These are phyloP conservation scores for Irpex sp. DNA, from an alignment of 1,284 basidiomycete genomes.

Conservation along the genomic window DNA sequence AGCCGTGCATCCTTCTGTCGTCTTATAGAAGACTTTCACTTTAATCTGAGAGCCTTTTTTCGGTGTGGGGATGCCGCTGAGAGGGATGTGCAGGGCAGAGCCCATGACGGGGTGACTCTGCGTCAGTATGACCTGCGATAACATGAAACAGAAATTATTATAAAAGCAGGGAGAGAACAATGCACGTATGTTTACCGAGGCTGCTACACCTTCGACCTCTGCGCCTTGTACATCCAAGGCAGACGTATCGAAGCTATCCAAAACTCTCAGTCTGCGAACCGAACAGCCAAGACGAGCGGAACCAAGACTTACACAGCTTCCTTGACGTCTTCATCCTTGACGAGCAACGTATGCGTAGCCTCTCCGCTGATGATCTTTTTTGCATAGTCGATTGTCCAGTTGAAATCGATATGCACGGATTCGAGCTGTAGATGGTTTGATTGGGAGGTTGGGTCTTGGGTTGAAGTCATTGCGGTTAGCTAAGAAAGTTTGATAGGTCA, in stretches of 20 bases:
- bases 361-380: conserved; percentile 75
- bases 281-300: neutral
- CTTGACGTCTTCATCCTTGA: conserved; percentile 67
- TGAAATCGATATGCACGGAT: conserved; percentile 78
- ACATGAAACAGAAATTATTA: neutral
- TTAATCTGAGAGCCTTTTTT: conserved; percentile 53
- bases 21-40: conserved; percentile 78
- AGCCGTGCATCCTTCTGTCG: conserved; percentile 84
- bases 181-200: conserved; percentile 47
- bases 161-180: neutral
- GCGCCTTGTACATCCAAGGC: conserved; percentile 76
- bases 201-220: conserved; percentile 59
- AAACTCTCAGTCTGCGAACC: neutral
- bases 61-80: conserved; percentile 44
- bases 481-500: neutral
- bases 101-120: conserved; percentile 64
- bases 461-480: neutral
- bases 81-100: conserved; percentile 64
- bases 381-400: conserved; percentile 89
- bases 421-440: conserved; percentile 82
- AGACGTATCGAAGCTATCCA: conserved; percentile 81
- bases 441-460: conserved; percentile 61
- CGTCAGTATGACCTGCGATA: conserved; percentile 14
- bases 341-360: conserved; percentile 73
- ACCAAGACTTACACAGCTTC: conserved; percentile 65